Percentiles rank a stretch among this genome's conserved stretches.
These are phyloP conservation scores for Parasarocladium wereldwijsianum DNA, from an alignment of 2,329 filamentous ascomycete genomes.

Conservation along the genomic window DNA sequence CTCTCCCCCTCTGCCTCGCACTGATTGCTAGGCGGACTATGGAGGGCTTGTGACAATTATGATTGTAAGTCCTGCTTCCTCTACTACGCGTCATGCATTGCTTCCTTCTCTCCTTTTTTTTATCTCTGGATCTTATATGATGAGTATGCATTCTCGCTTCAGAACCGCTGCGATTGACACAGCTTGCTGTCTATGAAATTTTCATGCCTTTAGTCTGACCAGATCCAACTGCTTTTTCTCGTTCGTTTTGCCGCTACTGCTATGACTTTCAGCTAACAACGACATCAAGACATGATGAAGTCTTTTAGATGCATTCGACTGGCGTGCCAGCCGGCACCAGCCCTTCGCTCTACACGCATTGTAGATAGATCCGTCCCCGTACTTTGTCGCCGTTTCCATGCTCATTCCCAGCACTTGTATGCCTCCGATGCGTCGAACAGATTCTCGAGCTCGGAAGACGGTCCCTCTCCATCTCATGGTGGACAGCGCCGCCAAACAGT, in stretches of 20 bases:
- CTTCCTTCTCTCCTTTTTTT: conserved; percentile 4
- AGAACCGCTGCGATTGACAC: conserved; percentile 37
- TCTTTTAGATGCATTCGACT: conserved; percentile 16
- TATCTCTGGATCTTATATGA: too few relatives aligned
- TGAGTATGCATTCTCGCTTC: conserved; percentile 28
- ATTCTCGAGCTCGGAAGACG: too few relatives aligned
- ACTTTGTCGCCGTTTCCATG: too few relatives aligned
- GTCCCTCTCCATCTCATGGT: too few relatives aligned
- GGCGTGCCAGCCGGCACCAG: conserved; percentile 17
- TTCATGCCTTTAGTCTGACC: conserved; percentile 25
- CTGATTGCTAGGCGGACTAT: background rate
- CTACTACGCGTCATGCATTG: background rate
- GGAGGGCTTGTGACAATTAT: conserved; percentile 14
- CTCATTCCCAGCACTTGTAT: background rate
- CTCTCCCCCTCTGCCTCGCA: too few relatives aligned
- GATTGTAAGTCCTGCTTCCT: conserved; percentile 19
- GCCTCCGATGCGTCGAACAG: background rate
- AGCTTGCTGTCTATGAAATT: conserved; percentile 28
- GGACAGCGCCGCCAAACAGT: too few relatives aligned
- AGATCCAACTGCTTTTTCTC: conserved; percentile 7
- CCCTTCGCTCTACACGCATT: too few relatives aligned
- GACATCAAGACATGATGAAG: conserved; percentile 17
- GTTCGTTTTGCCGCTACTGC: conserved; percentile 4
- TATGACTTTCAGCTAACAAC: conserved; percentile 5
- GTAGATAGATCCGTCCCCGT: too few relatives aligned